A percentile compares a stretch with the other conserved stretches of the same genome.
These are phyloP conservation scores for Rhizopogon sp. DNA, from an alignment of 768 basidiomycete genomes.

Conservation along the genomic window DNA sequence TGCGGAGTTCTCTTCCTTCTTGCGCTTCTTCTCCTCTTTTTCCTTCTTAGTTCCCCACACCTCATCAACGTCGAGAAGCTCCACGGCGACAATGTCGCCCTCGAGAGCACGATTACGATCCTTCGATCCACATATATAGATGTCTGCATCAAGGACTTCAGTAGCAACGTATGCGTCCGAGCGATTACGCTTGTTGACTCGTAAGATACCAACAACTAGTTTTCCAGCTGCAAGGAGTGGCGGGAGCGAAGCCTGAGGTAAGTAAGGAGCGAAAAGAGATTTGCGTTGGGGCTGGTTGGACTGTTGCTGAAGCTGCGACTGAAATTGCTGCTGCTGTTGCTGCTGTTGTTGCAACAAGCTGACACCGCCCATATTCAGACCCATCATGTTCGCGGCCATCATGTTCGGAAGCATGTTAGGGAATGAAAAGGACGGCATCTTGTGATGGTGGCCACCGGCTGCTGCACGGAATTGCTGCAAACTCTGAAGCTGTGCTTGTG, in stretches of 20 bases:
- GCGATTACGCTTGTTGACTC: constrained; percentile 97
- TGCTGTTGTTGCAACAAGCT: constrained; percentile 91
- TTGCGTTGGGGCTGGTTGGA: constrained; percentile 92
- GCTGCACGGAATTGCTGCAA: constrained; percentile 96
- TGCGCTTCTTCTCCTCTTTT: constrained; percentile 99
- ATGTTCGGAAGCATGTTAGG: constrained; percentile 97
- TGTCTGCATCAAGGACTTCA: constrained; percentile 96
- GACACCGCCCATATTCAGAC: constrained; percentile 74
- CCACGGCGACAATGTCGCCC: constrained; percentile 97
- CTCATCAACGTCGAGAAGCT: constrained; percentile 95
- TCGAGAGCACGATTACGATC: constrained; percentile 98
- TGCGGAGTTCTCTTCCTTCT: constrained; percentile 98
- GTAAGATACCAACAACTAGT: constrained; percentile 92
- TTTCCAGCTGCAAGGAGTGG: constrained; percentile 96
- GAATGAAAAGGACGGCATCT: constrained; percentile 97
- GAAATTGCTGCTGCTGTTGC: constrained; percentile 68
- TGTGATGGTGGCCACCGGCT: constrained; percentile 89
- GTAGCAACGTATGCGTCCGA: constrained; percentile 99
- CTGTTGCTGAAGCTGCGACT: constrained; percentile 92
- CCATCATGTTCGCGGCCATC: constrained; percentile 97
- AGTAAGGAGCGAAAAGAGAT: constrained; percentile 96
- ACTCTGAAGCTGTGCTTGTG: constrained; percentile 94
- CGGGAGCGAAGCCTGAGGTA: constrained; percentile 95
- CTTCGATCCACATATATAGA: constrained; percentile 98
- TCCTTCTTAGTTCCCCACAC: constrained; percentile 99